These are phyloP conservation scores for Salvia sclarea DNA, from an alignment of 305 asterid species.

Conservation along the genomic window DNA sequence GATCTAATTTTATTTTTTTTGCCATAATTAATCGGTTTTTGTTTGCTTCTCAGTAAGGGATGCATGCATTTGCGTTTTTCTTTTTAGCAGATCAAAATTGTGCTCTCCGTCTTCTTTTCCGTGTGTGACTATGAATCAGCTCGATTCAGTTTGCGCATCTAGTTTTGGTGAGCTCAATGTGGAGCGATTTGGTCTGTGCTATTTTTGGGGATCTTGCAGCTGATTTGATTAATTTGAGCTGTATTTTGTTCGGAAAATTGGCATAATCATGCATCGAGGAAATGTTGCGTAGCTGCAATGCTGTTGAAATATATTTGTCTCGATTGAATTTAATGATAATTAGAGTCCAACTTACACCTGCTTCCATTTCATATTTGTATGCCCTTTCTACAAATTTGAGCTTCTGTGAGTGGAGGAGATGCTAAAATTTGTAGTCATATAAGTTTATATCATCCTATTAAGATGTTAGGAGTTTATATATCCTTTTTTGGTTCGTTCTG, in stretches of 20 bases:
- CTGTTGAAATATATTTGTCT: neutral
- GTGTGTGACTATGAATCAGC: neutral
- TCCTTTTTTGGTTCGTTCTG: no score
- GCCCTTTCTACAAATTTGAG: no score
- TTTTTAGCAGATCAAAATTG: neutral
- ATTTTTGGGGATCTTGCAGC: constrained; percentile 15
- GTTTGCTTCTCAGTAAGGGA: neutral
- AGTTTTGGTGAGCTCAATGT: constrained; percentile 23
- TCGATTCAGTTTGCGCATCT: neutral
- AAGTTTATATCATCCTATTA: neutral
- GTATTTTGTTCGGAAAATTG: neutral
- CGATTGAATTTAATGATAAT: neutral
- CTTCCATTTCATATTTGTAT: no score
- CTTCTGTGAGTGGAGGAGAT: neutral
- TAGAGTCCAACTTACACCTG: no score
- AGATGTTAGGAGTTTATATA: neutral
- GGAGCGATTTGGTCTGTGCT: constrained; percentile 9
- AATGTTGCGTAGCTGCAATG: neutral
- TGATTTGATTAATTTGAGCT: constrained; percentile 21
- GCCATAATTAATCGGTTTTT: neutral
- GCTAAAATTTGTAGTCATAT: neutral
- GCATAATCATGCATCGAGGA: neutral
- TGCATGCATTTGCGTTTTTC: neutral
- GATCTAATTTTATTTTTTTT: neutral
- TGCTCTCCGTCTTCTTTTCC: neutral